Conservation (phyloP, 2,329 filamentous ascomycete species). For the Bipolaris cookei region DNA sequence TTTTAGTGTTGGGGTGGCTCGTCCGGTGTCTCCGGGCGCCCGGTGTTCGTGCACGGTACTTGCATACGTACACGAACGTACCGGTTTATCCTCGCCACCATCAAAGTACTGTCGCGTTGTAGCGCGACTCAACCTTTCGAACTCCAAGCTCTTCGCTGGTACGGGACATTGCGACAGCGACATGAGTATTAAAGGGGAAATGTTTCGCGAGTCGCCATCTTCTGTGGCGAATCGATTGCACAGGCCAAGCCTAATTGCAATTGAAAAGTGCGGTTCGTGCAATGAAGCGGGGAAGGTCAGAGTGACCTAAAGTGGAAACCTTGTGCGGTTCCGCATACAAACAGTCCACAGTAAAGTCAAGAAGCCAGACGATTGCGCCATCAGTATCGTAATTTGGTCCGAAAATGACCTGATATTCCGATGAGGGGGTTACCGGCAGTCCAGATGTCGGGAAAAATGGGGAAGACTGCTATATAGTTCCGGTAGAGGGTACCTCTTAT, state of each 20-base stretch:
- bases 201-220: background rate
- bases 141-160: background rate
- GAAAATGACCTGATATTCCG: conserved; percentile 17
- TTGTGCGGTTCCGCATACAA: conserved; percentile 23
- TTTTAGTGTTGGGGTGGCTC: too few species aligned
- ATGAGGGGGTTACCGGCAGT: conserved; percentile 14
- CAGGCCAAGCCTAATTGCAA: background rate
- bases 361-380: conserved; percentile 18
- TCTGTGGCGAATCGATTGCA: background rate
- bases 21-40: too few species aligned
- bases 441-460: background rate
- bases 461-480: background rate
- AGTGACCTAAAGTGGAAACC: conserved; percentile 21
- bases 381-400: conserved; percentile 1
- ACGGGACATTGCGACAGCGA: background rate
- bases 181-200: background rate
- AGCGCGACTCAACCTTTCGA: too few species aligned
- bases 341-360: conserved; percentile 14
- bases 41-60: too few species aligned
- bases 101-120: too few species aligned
- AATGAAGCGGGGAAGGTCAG: conserved; percentile 19
- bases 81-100: too few species aligned
- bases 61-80: too few species aligned
- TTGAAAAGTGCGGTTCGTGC: background rate
- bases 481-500: background rate